Conservation (phyloP, 2,329 filamentous ascomycete species). For the Ceratocystis albifundus region DNA sequence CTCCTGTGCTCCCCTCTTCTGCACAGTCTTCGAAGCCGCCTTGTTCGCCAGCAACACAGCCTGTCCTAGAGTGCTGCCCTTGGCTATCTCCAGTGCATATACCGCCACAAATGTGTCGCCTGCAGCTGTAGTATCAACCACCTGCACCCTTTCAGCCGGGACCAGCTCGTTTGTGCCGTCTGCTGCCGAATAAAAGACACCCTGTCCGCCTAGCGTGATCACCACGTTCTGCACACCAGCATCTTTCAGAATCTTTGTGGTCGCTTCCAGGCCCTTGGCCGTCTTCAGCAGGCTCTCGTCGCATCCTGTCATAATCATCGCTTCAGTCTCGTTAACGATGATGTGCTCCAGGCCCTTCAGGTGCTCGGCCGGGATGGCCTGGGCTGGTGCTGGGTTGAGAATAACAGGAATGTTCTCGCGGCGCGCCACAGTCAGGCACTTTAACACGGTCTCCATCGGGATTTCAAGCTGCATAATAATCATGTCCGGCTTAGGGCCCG, state of each 20-base stretch:
- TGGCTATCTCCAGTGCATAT: constrained; percentile 37
- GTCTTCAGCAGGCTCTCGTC: constrained; percentile 12
- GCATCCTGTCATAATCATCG: constrained; percentile 40
- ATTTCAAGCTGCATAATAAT: constrained; percentile 52
- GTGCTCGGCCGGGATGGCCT: constrained; percentile 45
- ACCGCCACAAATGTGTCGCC: constrained; percentile 65
- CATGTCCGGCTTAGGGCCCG: constrained; percentile 39
- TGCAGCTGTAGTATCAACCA: constrained; percentile 63
- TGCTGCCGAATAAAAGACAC: constrained; percentile 41
- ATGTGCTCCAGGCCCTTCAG: constrained; percentile 52
- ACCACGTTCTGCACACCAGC: constrained; percentile 52
- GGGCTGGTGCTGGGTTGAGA: constrained; percentile 59
- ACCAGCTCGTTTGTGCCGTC: constrained; percentile 35
- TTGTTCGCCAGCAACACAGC: constrained; percentile 21
- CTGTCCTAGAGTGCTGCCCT: constrained; percentile 14
- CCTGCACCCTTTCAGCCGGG: constrained; percentile 39
- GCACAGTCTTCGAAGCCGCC: constrained; percentile 22
- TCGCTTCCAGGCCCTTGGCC: constrained; percentile 12
- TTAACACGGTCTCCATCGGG: constrained; percentile 41
- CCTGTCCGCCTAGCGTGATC: constrained; percentile 55
- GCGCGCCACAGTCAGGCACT: constrained; percentile 36
- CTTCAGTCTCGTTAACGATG: constrained; percentile 65
- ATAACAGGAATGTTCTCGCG: constrained; percentile 41
- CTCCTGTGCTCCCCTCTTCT: constrained; percentile 20
- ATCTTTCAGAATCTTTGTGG: constrained; percentile 39